These are phyloP conservation scores for Tetracladium setigerum DNA, from an alignment of 495 filamentous ascomycete species.

Conservation along the genomic window DNA sequence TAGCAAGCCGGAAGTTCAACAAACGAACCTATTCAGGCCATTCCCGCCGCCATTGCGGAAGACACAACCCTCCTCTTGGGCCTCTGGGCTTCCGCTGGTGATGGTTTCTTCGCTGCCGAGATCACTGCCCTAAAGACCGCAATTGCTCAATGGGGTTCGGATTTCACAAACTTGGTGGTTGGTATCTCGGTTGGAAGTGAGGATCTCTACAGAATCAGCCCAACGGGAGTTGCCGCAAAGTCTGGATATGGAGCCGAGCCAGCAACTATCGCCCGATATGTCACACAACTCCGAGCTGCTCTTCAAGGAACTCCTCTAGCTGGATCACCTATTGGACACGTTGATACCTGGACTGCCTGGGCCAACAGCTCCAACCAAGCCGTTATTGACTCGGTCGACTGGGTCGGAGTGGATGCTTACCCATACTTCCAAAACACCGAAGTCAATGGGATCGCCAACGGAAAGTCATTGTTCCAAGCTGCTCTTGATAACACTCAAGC, in stretches of 20 bases:
- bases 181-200: conserved; percentile 90
- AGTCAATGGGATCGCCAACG: conserved; percentile 55
- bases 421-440: conserved; percentile 68
- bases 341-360: conserved; percentile 90
- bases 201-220: conserved; percentile 78
- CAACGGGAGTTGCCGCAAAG: conserved; percentile 38
- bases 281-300: conserved; percentile 51
- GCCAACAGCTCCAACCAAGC: conserved; percentile 63
- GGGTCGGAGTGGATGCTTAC: conserved; percentile 69
- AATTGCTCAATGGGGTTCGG: conserved; percentile 52
- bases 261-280: conserved; percentile 53
- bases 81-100: conserved; percentile 67
- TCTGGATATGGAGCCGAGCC: conserved; percentile 51
- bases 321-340: conserved; percentile 63
- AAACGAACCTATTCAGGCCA: conserved; percentile 55
- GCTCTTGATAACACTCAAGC: conserved; percentile 50
- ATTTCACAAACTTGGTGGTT: conserved; percentile 56
- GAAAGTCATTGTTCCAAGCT: conserved; percentile 53
- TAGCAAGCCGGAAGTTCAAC: conserved; percentile 49
- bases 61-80: conserved; percentile 68
- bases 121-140: conserved; percentile 57
- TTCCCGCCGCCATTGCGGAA: conserved; percentile 71
- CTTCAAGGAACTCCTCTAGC: conserved; percentile 52
- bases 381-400: conserved; percentile 66
- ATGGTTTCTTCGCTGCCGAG: conserved; percentile 56